Conservation (phyloP, 345 rosid genomes). For the Balakata baccata region DNA sequence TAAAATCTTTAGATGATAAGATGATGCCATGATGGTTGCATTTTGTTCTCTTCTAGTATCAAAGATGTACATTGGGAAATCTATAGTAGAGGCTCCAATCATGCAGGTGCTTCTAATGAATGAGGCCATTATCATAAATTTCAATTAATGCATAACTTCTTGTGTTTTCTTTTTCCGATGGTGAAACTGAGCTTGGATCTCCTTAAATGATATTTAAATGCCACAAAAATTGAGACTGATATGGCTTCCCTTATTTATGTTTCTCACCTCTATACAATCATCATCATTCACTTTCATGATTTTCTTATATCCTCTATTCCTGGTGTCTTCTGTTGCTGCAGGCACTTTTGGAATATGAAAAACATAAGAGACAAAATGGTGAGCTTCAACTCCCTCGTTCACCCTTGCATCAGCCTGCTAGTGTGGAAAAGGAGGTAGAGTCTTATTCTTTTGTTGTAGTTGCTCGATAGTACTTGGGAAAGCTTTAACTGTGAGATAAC, state of each 20-base stretch:
- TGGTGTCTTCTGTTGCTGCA: slow-evolving; percentile 33
- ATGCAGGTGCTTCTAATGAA: not conserved
- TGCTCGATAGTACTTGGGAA: not conserved
- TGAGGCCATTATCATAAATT: not conserved
- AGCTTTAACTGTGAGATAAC: not conserved
- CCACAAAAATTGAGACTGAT: not conserved
- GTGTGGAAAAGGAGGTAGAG: slow-evolving; percentile 69
- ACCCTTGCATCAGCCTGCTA: slow-evolving; percentile 45
- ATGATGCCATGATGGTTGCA: not conserved
- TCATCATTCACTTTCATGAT: not conserved
- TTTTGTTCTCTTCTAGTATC: not conserved
- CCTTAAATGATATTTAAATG: slow-evolving; percentile 1
- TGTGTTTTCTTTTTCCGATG: not conserved
- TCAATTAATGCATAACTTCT: not conserved
- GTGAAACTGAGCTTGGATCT: not conserved
- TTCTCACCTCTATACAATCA: slow-evolving; percentile 2
- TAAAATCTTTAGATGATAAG: not conserved
- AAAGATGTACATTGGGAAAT: not conserved
- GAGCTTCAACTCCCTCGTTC: slow-evolving; percentile 68
- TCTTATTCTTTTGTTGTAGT: slow-evolving; percentile 1
- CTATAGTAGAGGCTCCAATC: not conserved
- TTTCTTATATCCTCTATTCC: slow-evolving; percentile 12
- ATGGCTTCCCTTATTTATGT: not conserved
- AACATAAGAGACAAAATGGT: slow-evolving; percentile 57
- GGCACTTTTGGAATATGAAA: slow-evolving; percentile 90